A percentile compares a stretch with the other conserved stretches of the same genome.
Evolutionary conservation across 306 rosid species (phyloP).

Genomic region (Fragaria nilgerrensis): DNA sequence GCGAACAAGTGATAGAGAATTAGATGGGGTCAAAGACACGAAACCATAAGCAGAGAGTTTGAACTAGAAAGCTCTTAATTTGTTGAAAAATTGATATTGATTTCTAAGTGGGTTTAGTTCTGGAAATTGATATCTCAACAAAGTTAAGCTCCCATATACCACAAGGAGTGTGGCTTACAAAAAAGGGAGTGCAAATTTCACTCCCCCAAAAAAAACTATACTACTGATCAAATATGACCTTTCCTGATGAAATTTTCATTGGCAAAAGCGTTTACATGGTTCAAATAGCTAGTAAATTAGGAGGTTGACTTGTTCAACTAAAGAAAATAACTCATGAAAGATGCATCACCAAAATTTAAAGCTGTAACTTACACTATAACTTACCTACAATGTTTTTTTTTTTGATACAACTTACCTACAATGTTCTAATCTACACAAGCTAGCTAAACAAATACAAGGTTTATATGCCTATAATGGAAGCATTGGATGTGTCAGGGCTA

Average conservation of each 20-base stretch:
- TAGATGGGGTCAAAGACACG: no score
- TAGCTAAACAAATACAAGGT: not conserved
- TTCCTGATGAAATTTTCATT: not conserved
- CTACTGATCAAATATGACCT: not conserved
- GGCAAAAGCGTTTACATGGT: not conserved
- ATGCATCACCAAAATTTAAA: not conserved
- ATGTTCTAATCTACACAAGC: not conserved
- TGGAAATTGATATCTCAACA: no score
- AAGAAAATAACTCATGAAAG: not conserved
- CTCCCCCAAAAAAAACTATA: not conserved
- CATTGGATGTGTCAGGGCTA: conserved; percentile 46
- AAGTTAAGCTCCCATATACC: no score
- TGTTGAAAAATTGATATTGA: no score
- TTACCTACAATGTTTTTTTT: not conserved
- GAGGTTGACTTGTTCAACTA: not conserved
- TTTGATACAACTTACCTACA: not conserved
- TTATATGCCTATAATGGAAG: conserved; percentile 70
- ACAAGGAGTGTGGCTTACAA: no score
- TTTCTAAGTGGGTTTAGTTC: no score
- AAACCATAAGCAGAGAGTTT: no score
- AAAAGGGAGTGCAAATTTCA: no score
- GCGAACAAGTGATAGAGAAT: no score
- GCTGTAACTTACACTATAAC: not conserved
- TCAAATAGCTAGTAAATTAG: not conserved
- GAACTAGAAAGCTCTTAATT: no score